Evolutionary conservation across 495 filamentous ascomycete species (phyloP), one percentile per base, ranked within the genome.

Genomic region (Sphaerosporella brunnea): DNA sequence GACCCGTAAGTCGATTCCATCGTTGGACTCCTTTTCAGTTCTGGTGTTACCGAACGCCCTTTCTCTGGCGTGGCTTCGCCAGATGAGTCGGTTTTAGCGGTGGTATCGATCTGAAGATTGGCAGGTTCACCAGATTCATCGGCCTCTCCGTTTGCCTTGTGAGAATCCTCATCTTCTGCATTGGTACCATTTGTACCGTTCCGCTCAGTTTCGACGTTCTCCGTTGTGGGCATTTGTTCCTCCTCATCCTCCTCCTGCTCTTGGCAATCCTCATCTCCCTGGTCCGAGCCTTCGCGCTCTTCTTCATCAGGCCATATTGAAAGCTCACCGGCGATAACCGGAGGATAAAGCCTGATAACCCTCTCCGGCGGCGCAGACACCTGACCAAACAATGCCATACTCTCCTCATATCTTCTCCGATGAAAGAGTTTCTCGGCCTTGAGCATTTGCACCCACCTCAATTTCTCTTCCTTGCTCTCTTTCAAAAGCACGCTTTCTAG

Each of bases 401-500:
- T 79, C n/a, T 92, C 79, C 26, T 78, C 73, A 55, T 87, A 99
- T 61, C 83, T 90, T 50, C 73, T 77, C 48, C 80, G 65, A 45
- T 76, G 73, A 55, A 99, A 99, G 9, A 95, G 65, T 10, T 69
- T 63, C 60, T 93, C 81, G 0, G 90, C 90, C 56, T 99, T 96
- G 48, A 80, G 70, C 64, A 93, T 85, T 65, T 85, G 86, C 36
- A 87, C 73, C 52, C 88, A 78, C 11, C 88, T 73, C 49, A 93
- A 62, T 19, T 79, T 75, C 46, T 80, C 78, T 21, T 72, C 69
- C 57, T 96, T 99, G 34, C 49, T 49, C 51, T 93, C 78, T 40
- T 77, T 74, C 7, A 99, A 63, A 5, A 96, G 69, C 0, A 86
- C 88, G 65, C 93, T 87, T 63, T 96, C 90, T 3, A 99, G 75